Percentiles rank a stretch among this genome's conserved stretches.
Evolutionary conservation across 768 basidiomycete genomes (phyloP).

Genomic region (Tricholoma terreum): DNA sequence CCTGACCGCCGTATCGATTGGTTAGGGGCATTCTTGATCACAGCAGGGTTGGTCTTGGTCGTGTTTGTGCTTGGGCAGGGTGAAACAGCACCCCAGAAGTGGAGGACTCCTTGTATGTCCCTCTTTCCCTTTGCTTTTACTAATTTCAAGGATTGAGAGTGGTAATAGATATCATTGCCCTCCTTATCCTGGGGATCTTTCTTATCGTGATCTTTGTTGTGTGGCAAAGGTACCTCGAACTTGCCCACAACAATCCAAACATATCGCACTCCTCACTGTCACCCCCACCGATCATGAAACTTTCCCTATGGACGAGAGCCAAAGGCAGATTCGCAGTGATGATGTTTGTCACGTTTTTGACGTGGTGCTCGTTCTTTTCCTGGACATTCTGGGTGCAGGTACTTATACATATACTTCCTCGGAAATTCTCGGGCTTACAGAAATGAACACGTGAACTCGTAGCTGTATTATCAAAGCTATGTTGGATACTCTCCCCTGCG

Average conservation of each 20-base stretch:
- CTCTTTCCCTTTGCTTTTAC: not conserved
- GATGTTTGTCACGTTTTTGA: conserved; percentile 55
- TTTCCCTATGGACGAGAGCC: conserved; percentile 58
- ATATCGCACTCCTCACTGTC: conserved; percentile 15
- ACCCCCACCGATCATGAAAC: conserved; percentile 60
- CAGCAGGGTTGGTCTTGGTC: conserved; percentile 61
- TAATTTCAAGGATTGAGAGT: conserved; percentile 15
- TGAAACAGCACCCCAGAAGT: conserved; percentile 53
- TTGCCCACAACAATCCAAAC: conserved; percentile 2
- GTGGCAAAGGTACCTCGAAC: conserved; percentile 63
- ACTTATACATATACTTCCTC: too few relatives aligned
- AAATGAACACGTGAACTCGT: not conserved
- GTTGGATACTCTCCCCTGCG: conserved; percentile 48
- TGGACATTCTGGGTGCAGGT: conserved; percentile 42
- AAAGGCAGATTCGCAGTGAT: conserved; percentile 56
- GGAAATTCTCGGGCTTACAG: conserved; percentile 33
- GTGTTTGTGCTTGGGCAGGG: conserved; percentile 69
- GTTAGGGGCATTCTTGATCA: conserved; percentile 65
- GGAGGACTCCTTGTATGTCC: conserved; percentile 41
- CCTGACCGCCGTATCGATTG: conserved; percentile 59
- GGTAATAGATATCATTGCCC: conserved; percentile 56
- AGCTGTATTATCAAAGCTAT: conserved; percentile 77
- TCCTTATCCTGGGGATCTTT: conserved; percentile 57
- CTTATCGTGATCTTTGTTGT: conserved; percentile 50
- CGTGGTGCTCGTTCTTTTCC: conserved; percentile 51